Evolutionary conservation across 1,284 basidiomycete species (phyloP), one percentile per base, ranked within the genome.

Genomic region (Porogramme epimiltina): DNA sequence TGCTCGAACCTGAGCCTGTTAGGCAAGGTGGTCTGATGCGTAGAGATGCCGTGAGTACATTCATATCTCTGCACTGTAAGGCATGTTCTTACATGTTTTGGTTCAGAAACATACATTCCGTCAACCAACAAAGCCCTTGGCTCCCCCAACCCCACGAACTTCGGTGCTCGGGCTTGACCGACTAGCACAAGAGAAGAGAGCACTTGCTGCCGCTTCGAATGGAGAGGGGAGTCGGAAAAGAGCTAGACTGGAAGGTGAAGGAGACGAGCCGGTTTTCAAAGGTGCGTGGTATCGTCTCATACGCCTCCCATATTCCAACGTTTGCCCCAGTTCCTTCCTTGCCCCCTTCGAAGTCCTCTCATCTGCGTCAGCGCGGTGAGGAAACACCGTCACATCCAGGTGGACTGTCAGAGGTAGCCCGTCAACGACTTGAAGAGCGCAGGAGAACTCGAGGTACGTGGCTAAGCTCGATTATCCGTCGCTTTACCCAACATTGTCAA

Each of bases 351-450:
- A 79, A 84, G 40, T 70, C 75, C 13, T 74, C 73, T 34, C 82
- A 88, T 61, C 69, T 79, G 2, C 82, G 95, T 11, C 85, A 91
- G 54, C 75, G 89, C 60, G 90, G 86, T 0, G 89, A 91, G 59
- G 94, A 96, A 60, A 98, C 95, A 0, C 95, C 95, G 0, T 95
- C 94, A n/a, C 91, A 95, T 66, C 88, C 91, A 1, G 89, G 91
- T 42, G 95, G 95, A 11, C 73, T 98, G 25, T 90, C 90, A 0
- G 88, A 93, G 23, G 72, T 75, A 1, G 93, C 88, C 9, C 77
- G 85, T 23, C 77, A 80, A 59, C 73, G 81, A 54, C 70, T 97
- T 25, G 93, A 95, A 49, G 93, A 94, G 54, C 73, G 90, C 62
- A 79, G 89, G 48, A 80, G 76, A 54, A 81, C 79, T 54, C 73